These are phyloP conservation scores for Auriscalpium orientale DNA, from an alignment of 768 basidiomycete species.

Conservation along the genomic window DNA sequence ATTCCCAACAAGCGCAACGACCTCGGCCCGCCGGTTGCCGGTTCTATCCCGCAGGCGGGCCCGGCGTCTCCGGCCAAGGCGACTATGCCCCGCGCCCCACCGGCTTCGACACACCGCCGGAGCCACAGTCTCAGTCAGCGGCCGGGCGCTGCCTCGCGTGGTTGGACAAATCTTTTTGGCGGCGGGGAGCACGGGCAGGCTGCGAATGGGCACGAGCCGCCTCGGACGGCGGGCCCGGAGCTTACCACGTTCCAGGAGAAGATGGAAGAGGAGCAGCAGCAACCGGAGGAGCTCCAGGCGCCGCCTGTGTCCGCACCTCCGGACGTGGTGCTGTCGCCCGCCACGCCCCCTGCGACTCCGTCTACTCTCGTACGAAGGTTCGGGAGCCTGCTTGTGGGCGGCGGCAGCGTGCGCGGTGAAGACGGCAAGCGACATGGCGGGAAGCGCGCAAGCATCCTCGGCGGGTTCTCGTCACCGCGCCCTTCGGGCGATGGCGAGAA, in stretches of 20 bases:
- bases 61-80: slow-evolving; percentile 23
- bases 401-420: slow-evolving; percentile 10
- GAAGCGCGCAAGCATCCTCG: slow-evolving; percentile 11
- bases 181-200: slow-evolving; percentile 15
- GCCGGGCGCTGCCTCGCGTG: slow-evolving; percentile 39
- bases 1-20: slow-evolving; percentile 28
- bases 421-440: slow-evolving; percentile 9
- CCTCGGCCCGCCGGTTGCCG: slow-evolving; percentile 9
- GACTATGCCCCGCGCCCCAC: slow-evolving; percentile 57
- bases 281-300: slow-evolving; percentile 20
- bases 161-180: slow-evolving; percentile 59
- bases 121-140: slow-evolving; percentile 81
- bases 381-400: slow-evolving; percentile 9
- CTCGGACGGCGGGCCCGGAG: slow-evolving; percentile 64
- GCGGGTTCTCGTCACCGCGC: slow-evolving; percentile 8
- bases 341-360: not conserved
- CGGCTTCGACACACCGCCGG: slow-evolving; percentile 70
- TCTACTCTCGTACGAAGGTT: slow-evolving; percentile 20
- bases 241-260: slow-evolving; percentile 42
- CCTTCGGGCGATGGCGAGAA: slow-evolving; percentile 5
- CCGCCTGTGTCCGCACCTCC: slow-evolving; percentile 7
- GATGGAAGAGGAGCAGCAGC: slow-evolving; percentile 26
- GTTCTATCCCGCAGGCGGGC: not conserved
- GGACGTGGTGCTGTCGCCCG: slow-evolving; percentile 8
- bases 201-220: slow-evolving; percentile 25